Conservation (phyloP, 1,139 yeast species). For the Pichia sp. region DNA sequence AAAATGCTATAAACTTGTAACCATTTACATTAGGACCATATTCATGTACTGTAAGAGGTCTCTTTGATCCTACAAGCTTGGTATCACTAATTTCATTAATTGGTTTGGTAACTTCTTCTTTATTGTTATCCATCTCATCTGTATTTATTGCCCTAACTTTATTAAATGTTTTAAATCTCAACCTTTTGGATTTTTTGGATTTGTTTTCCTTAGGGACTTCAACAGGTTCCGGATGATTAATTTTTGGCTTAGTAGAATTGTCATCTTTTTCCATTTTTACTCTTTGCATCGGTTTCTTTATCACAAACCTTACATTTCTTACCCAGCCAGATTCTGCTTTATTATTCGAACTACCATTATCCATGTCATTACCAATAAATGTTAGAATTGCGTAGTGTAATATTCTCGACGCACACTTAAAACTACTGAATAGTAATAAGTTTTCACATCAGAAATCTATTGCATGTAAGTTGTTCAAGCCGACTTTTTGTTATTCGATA, state of each 20-base stretch:
- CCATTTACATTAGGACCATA: constrained; percentile 34
- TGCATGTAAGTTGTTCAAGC: too few relatives aligned
- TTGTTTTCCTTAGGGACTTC: neutral
- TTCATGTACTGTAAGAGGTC: constrained; percentile 17
- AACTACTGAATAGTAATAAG: too few relatives aligned
- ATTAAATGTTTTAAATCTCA: neutral
- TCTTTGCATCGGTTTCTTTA: neutral
- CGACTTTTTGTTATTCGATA: too few relatives aligned
- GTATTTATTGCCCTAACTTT: too few relatives aligned
- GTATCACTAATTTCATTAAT: neutral
- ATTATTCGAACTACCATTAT: neutral
- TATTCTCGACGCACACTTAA: too few relatives aligned
- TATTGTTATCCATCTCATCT: neutral
- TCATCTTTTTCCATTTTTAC: too few relatives aligned
- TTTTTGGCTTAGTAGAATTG: neutral
- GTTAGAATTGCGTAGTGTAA: too few relatives aligned
- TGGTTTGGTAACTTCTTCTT: neutral
- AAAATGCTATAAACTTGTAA: constrained; percentile 27
- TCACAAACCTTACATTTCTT: neutral
- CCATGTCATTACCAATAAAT: neutral
- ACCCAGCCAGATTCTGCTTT: neutral
- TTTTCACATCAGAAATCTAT: too few relatives aligned
- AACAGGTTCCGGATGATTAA: neutral
- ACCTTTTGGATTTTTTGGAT: neutral
- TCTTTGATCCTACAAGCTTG: neutral